These are phyloP conservation scores for Clonostachys byssicola DNA, from an alignment of 2,329 filamentous ascomycete genomes.

Conservation along the genomic window DNA sequence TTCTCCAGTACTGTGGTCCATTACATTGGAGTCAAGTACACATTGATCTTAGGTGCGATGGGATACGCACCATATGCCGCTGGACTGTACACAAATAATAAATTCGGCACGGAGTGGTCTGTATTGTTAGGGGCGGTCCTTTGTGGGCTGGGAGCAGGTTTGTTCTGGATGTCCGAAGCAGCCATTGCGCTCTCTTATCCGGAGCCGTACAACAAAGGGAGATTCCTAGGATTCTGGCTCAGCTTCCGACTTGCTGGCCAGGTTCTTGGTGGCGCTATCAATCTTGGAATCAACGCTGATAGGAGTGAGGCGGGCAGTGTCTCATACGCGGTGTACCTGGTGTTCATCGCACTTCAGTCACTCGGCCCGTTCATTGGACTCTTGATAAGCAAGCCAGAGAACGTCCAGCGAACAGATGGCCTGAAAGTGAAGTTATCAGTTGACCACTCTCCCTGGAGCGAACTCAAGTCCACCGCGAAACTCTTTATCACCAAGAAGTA, in stretches of 20 bases:
- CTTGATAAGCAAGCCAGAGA: slow-evolving; percentile 48
- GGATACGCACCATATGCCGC: slow-evolving; percentile 44
- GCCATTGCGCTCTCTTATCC: slow-evolving; percentile 44
- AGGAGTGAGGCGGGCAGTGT: slow-evolving; percentile 51
- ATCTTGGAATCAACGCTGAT: slow-evolving; percentile 32
- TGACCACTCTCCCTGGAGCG: slow-evolving; percentile 42
- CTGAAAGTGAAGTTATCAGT: slow-evolving; percentile 51
- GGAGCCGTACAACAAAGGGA: slow-evolving; percentile 37
- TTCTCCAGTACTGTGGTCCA: slow-evolving; percentile 43
- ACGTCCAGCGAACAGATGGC: slow-evolving; percentile 59
- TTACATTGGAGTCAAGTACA: slow-evolving; percentile 39
- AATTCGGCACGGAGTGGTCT: slow-evolving; percentile 46
- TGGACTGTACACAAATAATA: slow-evolving; percentile 43
- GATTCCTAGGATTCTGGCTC: slow-evolving; percentile 24
- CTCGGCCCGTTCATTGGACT: slow-evolving; percentile 54
- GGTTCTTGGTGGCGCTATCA: slow-evolving; percentile 38
- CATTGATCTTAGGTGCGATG: slow-evolving; percentile 35
- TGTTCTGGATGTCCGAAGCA: slow-evolving; percentile 47
- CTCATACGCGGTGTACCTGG: slow-evolving; percentile 57
- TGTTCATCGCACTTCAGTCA: slow-evolving; percentile 64
- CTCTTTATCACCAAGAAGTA: slow-evolving; percentile 54
- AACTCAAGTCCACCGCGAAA: slow-evolving; percentile 49
- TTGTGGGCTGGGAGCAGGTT: slow-evolving; percentile 41
- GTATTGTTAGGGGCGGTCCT: slow-evolving; percentile 41
- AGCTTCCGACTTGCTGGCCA: slow-evolving; percentile 46